These are phyloP conservation scores for Curvularia spicifera DNA, from an alignment of 2,329 filamentous ascomycete genomes.

Conservation along the genomic window DNA sequence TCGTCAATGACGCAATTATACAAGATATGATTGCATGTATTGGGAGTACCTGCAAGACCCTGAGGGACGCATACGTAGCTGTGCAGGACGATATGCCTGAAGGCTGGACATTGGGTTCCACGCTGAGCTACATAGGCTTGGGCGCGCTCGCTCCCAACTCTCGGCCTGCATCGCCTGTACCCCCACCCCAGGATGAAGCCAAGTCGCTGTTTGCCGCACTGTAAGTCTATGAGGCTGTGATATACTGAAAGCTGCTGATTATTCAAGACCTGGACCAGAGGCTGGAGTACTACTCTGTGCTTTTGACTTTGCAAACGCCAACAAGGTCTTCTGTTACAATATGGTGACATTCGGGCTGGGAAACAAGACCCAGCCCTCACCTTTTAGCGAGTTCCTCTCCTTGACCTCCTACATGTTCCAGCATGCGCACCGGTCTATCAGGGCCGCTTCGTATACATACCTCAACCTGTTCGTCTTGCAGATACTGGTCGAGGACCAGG, in stretches of 20 bases:
- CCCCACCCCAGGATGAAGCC: slow-evolving; percentile 75
- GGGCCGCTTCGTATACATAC: slow-evolving; percentile 82
- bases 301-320: slow-evolving; percentile 93
- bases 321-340: slow-evolving; percentile 92
- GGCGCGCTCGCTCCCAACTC: slow-evolving; percentile 74
- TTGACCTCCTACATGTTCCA: slow-evolving; percentile 91
- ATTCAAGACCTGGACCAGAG: slow-evolving; percentile 74
- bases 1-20: slow-evolving; percentile 90
- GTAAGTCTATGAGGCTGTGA: slow-evolving; percentile 58
- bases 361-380: slow-evolving; percentile 69
- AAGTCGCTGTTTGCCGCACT: slow-evolving; percentile 81
- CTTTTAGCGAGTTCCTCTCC: slow-evolving; percentile 83
- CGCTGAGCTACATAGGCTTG: slow-evolving; percentile 83
- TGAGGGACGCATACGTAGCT: slow-evolving; percentile 79
- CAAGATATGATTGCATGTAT: slow-evolving; percentile 79
- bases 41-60: slow-evolving; percentile 70
- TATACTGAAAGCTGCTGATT: slow-evolving; percentile 13
- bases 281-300: slow-evolving; percentile 81
- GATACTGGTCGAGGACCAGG: slow-evolving; percentile 83
- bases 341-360: slow-evolving; percentile 71
- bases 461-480: slow-evolving; percentile 85
- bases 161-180: slow-evolving; percentile 62
- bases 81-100: slow-evolving; percentile 90
- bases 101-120: slow-evolving; percentile 82
- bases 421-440: slow-evolving; percentile 83